These are phyloP conservation scores for Brassica carinata DNA, from an alignment of 345 rosid genomes.

Conservation along the genomic window DNA sequence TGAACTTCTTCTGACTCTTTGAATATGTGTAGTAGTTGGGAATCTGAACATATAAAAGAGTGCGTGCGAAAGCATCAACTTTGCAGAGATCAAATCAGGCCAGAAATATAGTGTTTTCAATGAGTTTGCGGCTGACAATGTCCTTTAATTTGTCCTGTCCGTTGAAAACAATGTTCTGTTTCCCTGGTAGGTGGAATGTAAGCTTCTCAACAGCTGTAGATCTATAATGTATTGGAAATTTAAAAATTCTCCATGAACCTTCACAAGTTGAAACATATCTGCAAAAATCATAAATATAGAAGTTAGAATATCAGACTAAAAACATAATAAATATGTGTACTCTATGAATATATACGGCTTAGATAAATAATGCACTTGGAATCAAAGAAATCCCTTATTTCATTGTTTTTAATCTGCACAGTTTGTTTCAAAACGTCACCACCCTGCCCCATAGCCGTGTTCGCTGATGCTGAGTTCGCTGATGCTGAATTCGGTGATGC, in stretches of 20 bases:
- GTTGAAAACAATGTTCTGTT: neutral
- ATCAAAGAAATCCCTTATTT: neutral
- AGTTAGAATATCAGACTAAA: neutral
- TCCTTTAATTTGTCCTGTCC: neutral
- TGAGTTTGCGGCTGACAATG: neutral
- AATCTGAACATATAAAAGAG: neutral
- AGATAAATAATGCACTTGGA: neutral
- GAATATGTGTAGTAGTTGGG: neutral
- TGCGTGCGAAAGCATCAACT: neutral
- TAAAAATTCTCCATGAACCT: neutral
- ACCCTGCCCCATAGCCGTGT: neutral
- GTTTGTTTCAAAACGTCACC: neutral
- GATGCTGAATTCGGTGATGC: neutral
- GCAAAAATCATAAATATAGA: neutral
- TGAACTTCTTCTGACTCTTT: neutral
- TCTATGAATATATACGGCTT: neutral
- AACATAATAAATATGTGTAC: neutral
- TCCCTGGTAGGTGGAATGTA: neutral
- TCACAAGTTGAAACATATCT: neutral
- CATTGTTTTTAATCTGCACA: neutral
- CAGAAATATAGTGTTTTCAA: neutral
- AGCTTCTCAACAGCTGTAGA: neutral
- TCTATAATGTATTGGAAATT: neutral
- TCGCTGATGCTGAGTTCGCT: too few relatives aligned
- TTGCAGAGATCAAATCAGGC: neutral